Base-by-base conservation (phyloP, 805 yeast species). In the Dipodascopsis uninucleata region DNA sequence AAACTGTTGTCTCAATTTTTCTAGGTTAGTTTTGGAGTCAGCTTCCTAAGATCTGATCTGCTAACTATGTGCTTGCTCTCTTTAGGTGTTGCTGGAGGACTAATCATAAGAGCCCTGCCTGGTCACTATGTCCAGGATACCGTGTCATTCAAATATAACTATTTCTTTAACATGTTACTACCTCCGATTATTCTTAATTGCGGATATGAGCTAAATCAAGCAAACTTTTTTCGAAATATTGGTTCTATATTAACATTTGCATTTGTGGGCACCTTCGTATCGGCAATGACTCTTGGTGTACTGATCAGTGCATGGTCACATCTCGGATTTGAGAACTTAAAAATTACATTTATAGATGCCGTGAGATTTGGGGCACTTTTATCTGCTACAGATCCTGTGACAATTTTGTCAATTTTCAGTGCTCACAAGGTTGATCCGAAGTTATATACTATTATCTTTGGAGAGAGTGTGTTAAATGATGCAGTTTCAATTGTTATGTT, bases 401-500 rank as follows among this genome's bases (percentile, higher is more conserved):
- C 99, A 1, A 90, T 93, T 59, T 69, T 93, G 57, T 88, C 97
- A 8, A 93, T 93, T 49, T 93, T 93, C 74, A 93, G 90, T 62
- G 93, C 97, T 12, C 93, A 93, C 69, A 89, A 90, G 67, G 99
- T 93, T 28, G 99, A 93, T 65, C 97, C 98, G 6, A 93, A 93
- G 66, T 71, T 93, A 33, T 93, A 94, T 69, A 93, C 98, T 20
- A 88, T 93, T 53, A 94, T 93, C 52, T 90, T 93, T 64, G 99
- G 99, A 40, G 99, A 93, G 67, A 85, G 96, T 2, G 71, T 93
- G 49, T 71, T 93, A 51, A 93, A 93, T 63, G 99, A 93, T 70
- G 99, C 99, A 28, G 94, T 93, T 48, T 89, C 97, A 55, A 93
- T 93, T 63, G 99, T 93, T 58, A 90, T 93, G 95, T 93, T 93